Conservation (phyloP, 805 yeast species). For the Metschnikowia sp. region DNA sequence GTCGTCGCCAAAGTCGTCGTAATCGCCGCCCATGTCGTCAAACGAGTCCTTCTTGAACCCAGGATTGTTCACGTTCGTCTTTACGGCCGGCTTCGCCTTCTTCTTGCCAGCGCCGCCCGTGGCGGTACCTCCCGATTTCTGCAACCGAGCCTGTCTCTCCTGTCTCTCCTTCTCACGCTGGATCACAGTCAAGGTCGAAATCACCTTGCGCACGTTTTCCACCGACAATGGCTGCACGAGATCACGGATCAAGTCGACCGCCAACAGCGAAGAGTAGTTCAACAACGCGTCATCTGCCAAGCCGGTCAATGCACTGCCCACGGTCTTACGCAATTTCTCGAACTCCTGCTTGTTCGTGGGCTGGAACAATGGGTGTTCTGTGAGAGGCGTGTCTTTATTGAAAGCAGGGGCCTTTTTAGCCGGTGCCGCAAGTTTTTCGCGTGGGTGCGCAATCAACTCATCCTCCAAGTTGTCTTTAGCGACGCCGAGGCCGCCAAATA, state of each 20-base stretch:
- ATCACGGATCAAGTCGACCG: conserved; percentile 84
- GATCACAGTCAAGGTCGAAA: conserved; percentile 77
- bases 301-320: conserved; percentile 57
- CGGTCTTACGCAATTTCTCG: conserved; percentile 66
- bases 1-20: conserved; percentile 69
- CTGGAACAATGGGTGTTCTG: conserved; percentile 76
- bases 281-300: conserved; percentile 60
- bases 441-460: conserved; percentile 48
- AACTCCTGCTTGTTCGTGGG: conserved; percentile 78
- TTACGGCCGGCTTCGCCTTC: conserved; percentile 81
- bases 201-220: conserved; percentile 81
- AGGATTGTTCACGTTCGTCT: conserved; percentile 47
- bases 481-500: conserved; percentile 71
- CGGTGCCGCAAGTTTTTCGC: conserved; percentile 44
- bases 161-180: conserved; percentile 83
- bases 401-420: conserved; percentile 30
- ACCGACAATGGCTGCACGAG: conserved; percentile 74
- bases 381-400: conserved; percentile 58
- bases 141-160: conserved; percentile 83
- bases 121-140: conserved; percentile 80
- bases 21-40: conserved; percentile 47
- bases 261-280: conserved; percentile 70
- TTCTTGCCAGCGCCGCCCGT: conserved; percentile 94
- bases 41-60: conserved; percentile 61
- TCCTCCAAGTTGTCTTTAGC: conserved; percentile 35